Evolutionary conservation across 2,329 filamentous ascomycete species (phyloP).

Genomic region (Fusarium kyushuense): DNA sequence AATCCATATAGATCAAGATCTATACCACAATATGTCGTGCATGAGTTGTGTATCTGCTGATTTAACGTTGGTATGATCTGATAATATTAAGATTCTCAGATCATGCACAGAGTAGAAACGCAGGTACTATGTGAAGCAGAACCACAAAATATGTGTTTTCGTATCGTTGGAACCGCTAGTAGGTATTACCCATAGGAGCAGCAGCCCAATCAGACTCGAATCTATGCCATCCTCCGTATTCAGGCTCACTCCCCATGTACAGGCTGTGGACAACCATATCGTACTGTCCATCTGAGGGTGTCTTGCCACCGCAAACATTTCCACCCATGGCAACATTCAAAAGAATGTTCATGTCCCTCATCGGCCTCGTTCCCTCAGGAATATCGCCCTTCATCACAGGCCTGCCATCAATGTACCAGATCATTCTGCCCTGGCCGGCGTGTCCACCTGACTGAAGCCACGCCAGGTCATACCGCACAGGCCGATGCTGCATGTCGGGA

Average conservation of each 20-base stretch:
- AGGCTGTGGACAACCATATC: conserved; percentile 67
- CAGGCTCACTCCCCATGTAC: conserved; percentile 64
- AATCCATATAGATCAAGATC: conserved; percentile 4
- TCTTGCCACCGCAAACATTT: conserved; percentile 66
- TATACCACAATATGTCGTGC: conserved; percentile 5
- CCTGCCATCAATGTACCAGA: conserved; percentile 70
- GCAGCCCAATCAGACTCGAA: conserved; percentile 65
- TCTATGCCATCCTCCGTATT: conserved; percentile 64
- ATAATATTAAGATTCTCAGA: background rate
- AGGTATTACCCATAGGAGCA: conserved; percentile 50
- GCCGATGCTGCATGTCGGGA: conserved; percentile 59
- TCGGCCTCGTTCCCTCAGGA: conserved; percentile 63
- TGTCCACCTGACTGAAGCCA: conserved; percentile 63
- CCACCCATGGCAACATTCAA: conserved; percentile 74
- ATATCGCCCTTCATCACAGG: conserved; percentile 68
- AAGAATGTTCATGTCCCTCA: conserved; percentile 68
- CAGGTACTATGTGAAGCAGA: background rate
- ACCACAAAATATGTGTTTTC: background rate
- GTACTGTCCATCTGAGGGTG: conserved; percentile 65
- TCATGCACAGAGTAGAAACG: background rate
- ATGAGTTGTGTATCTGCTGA: conserved; percentile 10
- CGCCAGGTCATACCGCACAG: conserved; percentile 66
- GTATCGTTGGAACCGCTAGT: conserved; percentile 34
- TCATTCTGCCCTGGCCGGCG: conserved; percentile 59
- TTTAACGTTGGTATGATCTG: background rate